Evolutionary conservation across 1,139 yeast species (phyloP).

Genomic region (Lodderomyces margitis): DNA sequence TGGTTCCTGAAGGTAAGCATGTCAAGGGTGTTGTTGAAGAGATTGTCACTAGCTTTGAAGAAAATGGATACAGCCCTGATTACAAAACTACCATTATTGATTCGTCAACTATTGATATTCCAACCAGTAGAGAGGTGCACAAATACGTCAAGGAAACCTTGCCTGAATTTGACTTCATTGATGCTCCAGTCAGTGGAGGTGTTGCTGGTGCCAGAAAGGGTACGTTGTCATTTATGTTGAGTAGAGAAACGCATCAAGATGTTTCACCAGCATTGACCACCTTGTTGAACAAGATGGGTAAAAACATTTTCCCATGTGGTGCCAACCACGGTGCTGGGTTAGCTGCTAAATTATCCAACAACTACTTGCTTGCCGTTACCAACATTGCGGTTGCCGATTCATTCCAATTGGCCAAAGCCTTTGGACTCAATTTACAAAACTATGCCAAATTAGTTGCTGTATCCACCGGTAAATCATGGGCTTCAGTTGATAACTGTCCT

Average conservation of each 20-base stretch:
- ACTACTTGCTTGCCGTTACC: constrained; percentile 56
- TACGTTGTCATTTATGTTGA: constrained; percentile 58
- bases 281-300: constrained; percentile 50
- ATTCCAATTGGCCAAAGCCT: constrained; percentile 54
- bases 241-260: constrained; percentile 30
- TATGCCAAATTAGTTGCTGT: constrained; percentile 55
- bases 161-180: constrained; percentile 45
- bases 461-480: constrained; percentile 64
- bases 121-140: constrained; percentile 45
- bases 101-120: constrained; percentile 57
- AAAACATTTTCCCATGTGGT: constrained; percentile 55
- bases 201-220: constrained; percentile 59
- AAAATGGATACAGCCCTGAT: constrained; percentile 13
- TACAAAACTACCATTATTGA: constrained; percentile 36
- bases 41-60: constrained; percentile 31
- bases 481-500: constrained; percentile 59
- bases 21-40: constrained; percentile 45
- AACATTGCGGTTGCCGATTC: constrained; percentile 63
- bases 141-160: constrained; percentile 31
- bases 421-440: constrained; percentile 48
- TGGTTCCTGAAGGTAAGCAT: constrained; percentile 62
- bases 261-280: constrained; percentile 26
- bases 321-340: constrained; percentile 52
- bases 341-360: constrained; percentile 59
- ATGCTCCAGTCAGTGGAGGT: constrained; percentile 65